Base-by-base conservation (phyloP, 2,329 filamentous ascomycete species). In the Nigrospora osmanthi region DNA sequence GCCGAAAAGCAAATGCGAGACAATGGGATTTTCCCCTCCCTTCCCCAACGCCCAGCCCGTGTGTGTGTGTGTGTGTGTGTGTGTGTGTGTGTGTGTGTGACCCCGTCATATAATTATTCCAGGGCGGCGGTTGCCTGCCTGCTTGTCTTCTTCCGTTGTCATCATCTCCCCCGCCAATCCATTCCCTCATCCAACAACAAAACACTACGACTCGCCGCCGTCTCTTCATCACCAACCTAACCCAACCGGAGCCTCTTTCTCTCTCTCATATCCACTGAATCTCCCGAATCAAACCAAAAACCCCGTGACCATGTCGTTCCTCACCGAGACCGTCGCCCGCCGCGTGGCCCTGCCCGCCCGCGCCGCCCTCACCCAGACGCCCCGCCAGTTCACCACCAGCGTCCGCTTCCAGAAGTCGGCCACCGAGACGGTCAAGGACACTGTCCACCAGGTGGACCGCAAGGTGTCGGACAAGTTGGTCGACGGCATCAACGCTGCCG, bases 391-490 rank as follows among this genome's bases (percentile, higher is more conserved):
- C 63, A 72, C 69, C 48, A 74, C 73, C 12, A 68, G 66, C 42
- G 50, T 68, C 11, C 59, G 61, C 2, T 52, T 62, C 10, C 67
- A 67, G 39, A 80, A 79, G 65, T 66, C 69, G 11, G 65, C 71
- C 3, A 65, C 73, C 42, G 76, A 82, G 46, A 53, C 69, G 0
- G 73, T 76, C 54, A 84, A 82, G 63, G 78, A 83, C 49, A 71
- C 71, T 4, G 61, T 78, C 46, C 80, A 83, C 63, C 66, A 64
- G 6, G 76, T 81, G 6, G 78, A 84, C 64, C 70, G 77, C 30
- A 70, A 66, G 41, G 76, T 84, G 36, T 73, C 75, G 47, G 74
- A 80, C 58, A 82, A 80, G 58, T 58, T 84, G 15, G 75, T 82
- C 28, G 75, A 78, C 35, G 78, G 77, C 14, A 80, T 85, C 57